Evolutionary conservation across 2,329 filamentous ascomycete genomes (phyloP).

Genomic region (Chaetomium sp.): DNA sequence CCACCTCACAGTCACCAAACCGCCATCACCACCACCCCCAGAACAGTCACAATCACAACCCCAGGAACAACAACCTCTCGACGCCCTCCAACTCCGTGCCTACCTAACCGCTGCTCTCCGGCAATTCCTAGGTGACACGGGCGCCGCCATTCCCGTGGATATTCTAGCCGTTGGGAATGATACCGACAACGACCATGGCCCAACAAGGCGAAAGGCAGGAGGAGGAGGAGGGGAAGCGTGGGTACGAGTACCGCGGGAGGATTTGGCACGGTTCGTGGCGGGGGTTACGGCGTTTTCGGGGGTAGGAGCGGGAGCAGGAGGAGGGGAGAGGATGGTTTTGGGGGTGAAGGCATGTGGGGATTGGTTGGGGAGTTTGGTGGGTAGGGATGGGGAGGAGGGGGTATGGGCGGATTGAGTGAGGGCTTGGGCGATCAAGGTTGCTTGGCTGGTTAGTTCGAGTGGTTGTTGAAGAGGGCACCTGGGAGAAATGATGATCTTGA

Average conservation of each 20-base stretch:
- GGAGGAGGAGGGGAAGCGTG: slow-evolving; percentile 34
- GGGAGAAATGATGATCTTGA: too few species aligned
- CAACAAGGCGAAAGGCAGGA: too few species aligned
- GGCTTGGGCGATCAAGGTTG: not conserved
- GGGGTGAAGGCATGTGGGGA: slow-evolving; percentile 53
- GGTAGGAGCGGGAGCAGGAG: slow-evolving; percentile 25
- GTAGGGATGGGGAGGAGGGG: slow-evolving; percentile 39
- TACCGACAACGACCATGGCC: slow-evolving; percentile 28
- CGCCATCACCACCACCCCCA: not conserved
- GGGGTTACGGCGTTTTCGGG: slow-evolving; percentile 56
- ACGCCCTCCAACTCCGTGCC: slow-evolving; percentile 55
- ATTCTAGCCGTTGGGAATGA: slow-evolving; percentile 51
- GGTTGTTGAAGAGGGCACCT: too few species aligned
- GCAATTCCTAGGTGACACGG: slow-evolving; percentile 64
- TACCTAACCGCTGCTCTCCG: slow-evolving; percentile 58
- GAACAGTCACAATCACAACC: slow-evolving; percentile 18
- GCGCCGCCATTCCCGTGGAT: slow-evolving; percentile 61
- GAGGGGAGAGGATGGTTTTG: slow-evolving; percentile 41
- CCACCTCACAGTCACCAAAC: slow-evolving; percentile 37
- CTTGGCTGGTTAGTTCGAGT: too few species aligned
- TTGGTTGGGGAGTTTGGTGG: slow-evolving; percentile 56
- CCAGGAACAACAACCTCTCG: slow-evolving; percentile 34
- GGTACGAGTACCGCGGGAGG: slow-evolving; percentile 57
- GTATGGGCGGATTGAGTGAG: slow-evolving; percentile 42
- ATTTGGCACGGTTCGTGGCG: slow-evolving; percentile 54